phyloP scores from a whole-genome alignment of 2,329 filamentous ascomycete genomes.

The Scopulariopsis brevicaulis region DNA sequence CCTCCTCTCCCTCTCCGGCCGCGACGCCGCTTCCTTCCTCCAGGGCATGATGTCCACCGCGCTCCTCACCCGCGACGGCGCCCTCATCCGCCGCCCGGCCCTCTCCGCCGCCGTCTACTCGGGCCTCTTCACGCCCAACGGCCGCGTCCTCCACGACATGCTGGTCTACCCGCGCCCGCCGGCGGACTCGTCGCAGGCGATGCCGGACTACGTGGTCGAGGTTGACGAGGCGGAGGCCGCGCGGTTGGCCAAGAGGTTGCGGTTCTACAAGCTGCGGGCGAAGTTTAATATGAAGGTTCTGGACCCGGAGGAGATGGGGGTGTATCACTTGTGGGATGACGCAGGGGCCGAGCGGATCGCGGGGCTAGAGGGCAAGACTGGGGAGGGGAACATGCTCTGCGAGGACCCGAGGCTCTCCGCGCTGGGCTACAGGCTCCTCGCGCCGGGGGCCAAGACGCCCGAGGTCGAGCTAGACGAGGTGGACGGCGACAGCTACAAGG shows the following conservation, averaged over 20 bases:
- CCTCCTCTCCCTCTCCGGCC: conserved; percentile 68
- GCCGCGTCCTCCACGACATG: conserved; percentile 77
- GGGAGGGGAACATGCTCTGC: conserved; percentile 19
- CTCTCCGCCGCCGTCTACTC: conserved; percentile 55
- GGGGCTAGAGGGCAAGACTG: neutral
- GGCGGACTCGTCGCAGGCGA: conserved; percentile 10
- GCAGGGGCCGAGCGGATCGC: conserved; percentile 10
- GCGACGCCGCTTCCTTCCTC: conserved; percentile 72
- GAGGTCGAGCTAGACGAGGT: conserved; percentile 31
- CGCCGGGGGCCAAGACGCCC: conserved; percentile 12
- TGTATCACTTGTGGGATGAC: conserved; percentile 69
- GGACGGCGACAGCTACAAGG: conserved; percentile 52
- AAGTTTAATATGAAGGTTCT: conserved; percentile 62
- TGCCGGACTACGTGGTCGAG: conserved; percentile 58
- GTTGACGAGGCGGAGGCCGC: conserved; percentile 60
- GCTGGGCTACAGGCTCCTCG: conserved; percentile 40
- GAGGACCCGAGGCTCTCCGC: conserved; percentile 42
- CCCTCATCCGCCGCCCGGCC: conserved; percentile 9
- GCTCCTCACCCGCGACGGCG: conserved; percentile 28
- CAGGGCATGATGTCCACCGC: conserved; percentile 79
- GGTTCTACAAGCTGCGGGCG: conserved; percentile 74
- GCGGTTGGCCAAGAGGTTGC: conserved; percentile 58
- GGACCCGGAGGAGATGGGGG: conserved; percentile 48
- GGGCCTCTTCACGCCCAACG: conserved; percentile 76
- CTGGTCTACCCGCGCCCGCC: conserved; percentile 64